phyloP scores from a whole-genome alignment of 1,284 basidiomycete species.

The Tylopilus orsonianus region DNA sequence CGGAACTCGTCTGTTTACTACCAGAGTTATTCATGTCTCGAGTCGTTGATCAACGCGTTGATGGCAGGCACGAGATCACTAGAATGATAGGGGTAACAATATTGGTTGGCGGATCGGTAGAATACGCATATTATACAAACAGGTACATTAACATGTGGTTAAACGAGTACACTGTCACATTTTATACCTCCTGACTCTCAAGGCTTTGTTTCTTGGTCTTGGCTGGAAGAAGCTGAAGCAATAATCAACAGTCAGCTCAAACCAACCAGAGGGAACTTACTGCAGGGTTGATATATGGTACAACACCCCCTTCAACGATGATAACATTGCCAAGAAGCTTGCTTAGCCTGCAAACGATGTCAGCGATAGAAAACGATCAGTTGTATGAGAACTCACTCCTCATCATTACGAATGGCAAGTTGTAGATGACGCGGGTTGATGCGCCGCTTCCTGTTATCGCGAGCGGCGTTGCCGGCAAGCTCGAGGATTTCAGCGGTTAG shows the following conservation, averaged over 20 bases:
- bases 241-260: not conserved
- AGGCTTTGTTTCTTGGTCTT: constrained; percentile 35
- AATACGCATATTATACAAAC: constrained; percentile 1
- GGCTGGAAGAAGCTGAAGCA: constrained; percentile 29
- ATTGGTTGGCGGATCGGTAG: not conserved
- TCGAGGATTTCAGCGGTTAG: constrained; percentile 76
- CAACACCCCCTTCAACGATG: constrained; percentile 91
- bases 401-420: constrained; percentile 86
- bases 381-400: constrained; percentile 56
- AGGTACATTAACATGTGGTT: constrained; percentile 11
- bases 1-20: not conserved
- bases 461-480: constrained; percentile 69
- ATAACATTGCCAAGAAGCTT: constrained; percentile 78
- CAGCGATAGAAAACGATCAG: not conserved
- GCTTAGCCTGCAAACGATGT: constrained; percentile 48
- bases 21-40: no score
- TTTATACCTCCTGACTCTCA: constrained; percentile 35
- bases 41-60: not conserved
- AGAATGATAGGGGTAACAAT: not conserved
- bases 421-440: constrained; percentile 88
- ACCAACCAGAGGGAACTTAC: constrained; percentile 14
- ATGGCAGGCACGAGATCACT: not conserved
- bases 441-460: constrained; percentile 79
- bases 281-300: constrained; percentile 53
- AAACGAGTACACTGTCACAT: constrained; percentile 1